Base-by-base conservation (phyloP, 805 yeast species). In the Pichia heedii region DNA sequence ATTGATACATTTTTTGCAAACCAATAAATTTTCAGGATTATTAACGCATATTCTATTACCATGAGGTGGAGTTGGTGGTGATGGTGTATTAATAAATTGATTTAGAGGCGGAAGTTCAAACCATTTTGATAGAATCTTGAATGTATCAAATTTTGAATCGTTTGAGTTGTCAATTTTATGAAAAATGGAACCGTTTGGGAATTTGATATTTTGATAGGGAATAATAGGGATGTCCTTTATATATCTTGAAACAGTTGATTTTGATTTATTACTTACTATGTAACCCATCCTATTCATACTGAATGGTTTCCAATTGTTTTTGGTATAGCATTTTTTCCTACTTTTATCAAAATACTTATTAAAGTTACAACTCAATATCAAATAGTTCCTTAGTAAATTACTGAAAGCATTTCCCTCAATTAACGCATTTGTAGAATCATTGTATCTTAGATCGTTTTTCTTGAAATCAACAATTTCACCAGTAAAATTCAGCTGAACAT, bases 71-170 rank as follows among this genome's bases (percentile, higher is more conserved):
- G 66, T 60, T 9, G 65, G 65, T 9, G 65, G 66, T 2, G 62
- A 53, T 3, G 65, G 65, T 0, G 61, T 56, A 40, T 53, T 55
- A 22, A 53, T 50, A 38, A 55, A 58, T 38, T 61, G 61, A 44
- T 60, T 61, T 44, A 63, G 60, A 5, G 68, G 68, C 0, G 67
- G 66, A 16, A 63, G 48, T 15, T 55, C 61, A 51, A 60, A 62
- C 68, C 68, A 63, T 44, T 57, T 61, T 3, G 62, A 51, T 20
- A 63, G 45, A 11, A 57, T 45, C 43, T 60, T 61, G 42, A 47
- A 55, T 7, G 51, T 41, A 8, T 54, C 54, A 9, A 56, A 54
- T 34, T 53, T 56, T 35, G 56, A 53, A 15, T 58, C 58, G 39
- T 57, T 54, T 43, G 52, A 50, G 33, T 46, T 39, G 22, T 58